Percentiles rank a stretch among this genome's conserved stretches.
phyloP scores from a whole-genome alignment of 805 yeast species.

The Candida tallmaniae region DNA sequence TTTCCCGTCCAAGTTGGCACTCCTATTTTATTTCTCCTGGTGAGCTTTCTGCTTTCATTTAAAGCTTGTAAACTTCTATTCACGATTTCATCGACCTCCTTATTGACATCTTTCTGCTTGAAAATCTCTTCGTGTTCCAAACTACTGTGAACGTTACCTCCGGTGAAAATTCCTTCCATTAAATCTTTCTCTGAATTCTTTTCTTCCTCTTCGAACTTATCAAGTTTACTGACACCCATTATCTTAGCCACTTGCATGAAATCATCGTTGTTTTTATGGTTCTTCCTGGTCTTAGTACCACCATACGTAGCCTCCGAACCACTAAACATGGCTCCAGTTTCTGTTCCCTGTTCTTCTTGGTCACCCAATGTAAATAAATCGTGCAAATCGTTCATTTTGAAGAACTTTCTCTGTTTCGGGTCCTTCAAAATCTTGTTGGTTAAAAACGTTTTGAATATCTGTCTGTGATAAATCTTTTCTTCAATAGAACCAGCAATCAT shows the following conservation, averaged over 20 bases:
- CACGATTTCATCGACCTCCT: slow-evolving; percentile 58
- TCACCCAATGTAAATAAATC: slow-evolving; percentile 86
- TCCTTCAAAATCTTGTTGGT: slow-evolving; percentile 92
- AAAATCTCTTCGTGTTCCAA: slow-evolving; percentile 73
- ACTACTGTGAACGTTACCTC: slow-evolving; percentile 67
- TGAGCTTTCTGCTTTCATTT: slow-evolving; percentile 52
- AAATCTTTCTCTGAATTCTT: slow-evolving; percentile 54
- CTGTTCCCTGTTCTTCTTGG: slow-evolving; percentile 60
- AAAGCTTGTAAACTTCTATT: slow-evolving; percentile 51
- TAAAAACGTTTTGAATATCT: slow-evolving; percentile 89
- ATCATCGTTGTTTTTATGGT: slow-evolving; percentile 56
- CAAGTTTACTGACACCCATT: slow-evolving; percentile 71
- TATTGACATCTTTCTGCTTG: slow-evolving; percentile 47
- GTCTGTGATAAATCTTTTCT: slow-evolving; percentile 94
- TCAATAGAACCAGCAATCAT: slow-evolving; percentile 96
- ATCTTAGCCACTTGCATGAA: slow-evolving; percentile 59
- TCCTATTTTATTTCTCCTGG: slow-evolving; percentile 52
- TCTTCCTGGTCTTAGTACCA: slow-evolving; percentile 4
- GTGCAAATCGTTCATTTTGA: slow-evolving; percentile 86
- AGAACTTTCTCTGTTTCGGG: slow-evolving; percentile 90
- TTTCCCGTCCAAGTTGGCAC: slow-evolving; percentile 96
- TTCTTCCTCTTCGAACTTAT: slow-evolving; percentile 47
- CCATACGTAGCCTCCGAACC: slow-evolving; percentile 2
- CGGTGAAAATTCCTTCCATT: slow-evolving; percentile 64
- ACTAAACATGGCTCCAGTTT: slow-evolving; percentile 17